Evolutionary conservation across 106 monocot genomes (phyloP), one percentile per base, ranked within the genome.

Genomic region (Allium sativum): DNA sequence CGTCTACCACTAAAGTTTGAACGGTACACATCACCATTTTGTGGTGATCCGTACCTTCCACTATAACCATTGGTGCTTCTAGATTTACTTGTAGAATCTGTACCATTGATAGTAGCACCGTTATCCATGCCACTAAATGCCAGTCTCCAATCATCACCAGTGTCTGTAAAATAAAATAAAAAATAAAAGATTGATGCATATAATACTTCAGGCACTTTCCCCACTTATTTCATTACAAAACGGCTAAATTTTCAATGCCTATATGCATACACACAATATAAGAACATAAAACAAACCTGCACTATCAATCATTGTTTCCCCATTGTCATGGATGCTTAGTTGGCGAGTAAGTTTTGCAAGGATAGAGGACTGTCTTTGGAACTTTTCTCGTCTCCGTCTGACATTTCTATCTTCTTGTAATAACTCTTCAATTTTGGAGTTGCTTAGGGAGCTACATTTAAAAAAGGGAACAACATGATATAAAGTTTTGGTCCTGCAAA

Each of bases 281-380:
- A 3, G 31, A 31, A 31, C 31, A 60, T 13, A 60, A 17, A 59
- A 66, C 48, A 73, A 73, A 79, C 95, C 90, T 52, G 72, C 60
- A 40, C 68, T 73, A 74, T 84, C 71, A 11, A 90, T 81, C 59
- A 69, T 78, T 61, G 78, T 74, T 14, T 74, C 87, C 45, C 83
- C 78, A 51, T 89, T 90, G 69, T 90, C 94, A 68, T 94, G 89
- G 42, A 94, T 79, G 53, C 94, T 89, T 15, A 94, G 72, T 62
- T 90, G 81, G 18, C 95, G 89, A 52, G 95, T 90, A 62, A 95
- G 89, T 71, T 95, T 95, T n/a, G 95, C 74, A 46, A 95, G 86
- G 75, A 95, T 64, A 40, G 90, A 86, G 18, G 90, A 95, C 69
- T 95, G 90, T 62, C 65, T 90, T 68, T 90, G 90, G 72, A 73